These are phyloP conservation scores for Excoecaria cochinchinensis DNA, from an alignment of 345 rosid species.

Conservation along the genomic window DNA sequence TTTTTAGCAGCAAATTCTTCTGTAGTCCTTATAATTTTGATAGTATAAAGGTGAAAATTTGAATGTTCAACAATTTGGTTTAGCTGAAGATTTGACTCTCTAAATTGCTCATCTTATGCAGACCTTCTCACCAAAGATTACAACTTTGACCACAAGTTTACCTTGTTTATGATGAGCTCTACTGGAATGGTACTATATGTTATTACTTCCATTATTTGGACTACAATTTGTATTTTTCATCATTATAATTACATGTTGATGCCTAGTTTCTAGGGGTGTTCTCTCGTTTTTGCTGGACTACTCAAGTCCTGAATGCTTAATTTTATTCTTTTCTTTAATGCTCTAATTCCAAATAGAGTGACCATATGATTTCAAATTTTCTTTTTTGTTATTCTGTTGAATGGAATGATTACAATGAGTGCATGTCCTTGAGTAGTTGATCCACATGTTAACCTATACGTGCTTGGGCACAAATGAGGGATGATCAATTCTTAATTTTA, in stretches of 20 bases:
- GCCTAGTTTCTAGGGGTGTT: not conserved
- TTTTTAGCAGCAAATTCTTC: not conserved
- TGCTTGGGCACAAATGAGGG: too few species aligned
- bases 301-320: not conserved
- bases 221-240: not conserved
- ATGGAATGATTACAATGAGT: not conserved
- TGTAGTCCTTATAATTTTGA: not conserved
- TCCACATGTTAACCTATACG: not conserved
- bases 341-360: not conserved
- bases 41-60: not conserved
- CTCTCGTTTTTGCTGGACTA: not conserved
- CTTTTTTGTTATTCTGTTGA: not conserved
- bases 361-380: not conserved
- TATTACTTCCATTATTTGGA: slow-evolving; percentile 12
- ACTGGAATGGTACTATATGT: slow-evolving; percentile 57
- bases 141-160: slow-evolving; percentile 71
- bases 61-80: not conserved
- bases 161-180: slow-evolving; percentile 50
- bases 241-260: not conserved
- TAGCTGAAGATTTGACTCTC: slow-evolving; percentile 2
- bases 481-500: not conserved
- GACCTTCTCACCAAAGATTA: slow-evolving; percentile 75
- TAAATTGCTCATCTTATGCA: slow-evolving; percentile 34
- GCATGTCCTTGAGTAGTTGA: not conserved
- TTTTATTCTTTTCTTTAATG: not conserved